Evolutionary conservation across 192 early-diverging fungal species (phyloP), one percentile per base, ranked within the genome.

Genomic region (Phycomyces blakesleeanus): DNA sequence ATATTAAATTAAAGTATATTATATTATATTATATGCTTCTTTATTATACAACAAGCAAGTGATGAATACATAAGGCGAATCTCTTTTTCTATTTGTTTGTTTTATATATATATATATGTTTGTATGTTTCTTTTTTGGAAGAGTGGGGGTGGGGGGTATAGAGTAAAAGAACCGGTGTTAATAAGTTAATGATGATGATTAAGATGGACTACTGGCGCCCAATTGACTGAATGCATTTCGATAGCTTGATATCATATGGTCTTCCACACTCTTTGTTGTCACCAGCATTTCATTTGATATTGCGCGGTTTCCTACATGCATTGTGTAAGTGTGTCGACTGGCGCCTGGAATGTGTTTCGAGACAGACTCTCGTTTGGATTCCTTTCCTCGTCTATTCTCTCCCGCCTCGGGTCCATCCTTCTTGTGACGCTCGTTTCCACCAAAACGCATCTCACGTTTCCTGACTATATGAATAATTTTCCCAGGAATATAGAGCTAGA

Each of bases 401-500:
- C 18, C 29, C 26, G 15, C 4, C 37, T n/a, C 3, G 21, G 39
- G 50, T 40, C n/a, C 7, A 42, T 61, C 59, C 8, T 51, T 51
- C 25, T 20, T 34, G n/a, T 49, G 16, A 25, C 41, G 41, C 10
- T 61, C 49, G 0, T 6, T 18, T 0, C 52, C 53, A 15, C 14
- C 24, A 56, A 66, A 66, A 6, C 49, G 55, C 5, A 38, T 21
- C 11, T 51, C 64, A 25, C 26, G 34, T 50, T 24, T 26, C 1
- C 64, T 54, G 34, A 51, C 1, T 0, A 67, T 60, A 21, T 72
- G 70, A 20, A 65, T n/a, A 9, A 72, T 66, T 18, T 63, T 66
- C 27, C 73, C 73, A 21, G 73, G 73, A 42, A 72, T 64, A 50
- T 66, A 72, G 5, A 72, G 34, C 69, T 72, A 60, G 39, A 47